These are phyloP conservation scores for Claviceps digitariae DNA, from an alignment of 2,329 filamentous ascomycete species.

Conservation along the genomic window DNA sequence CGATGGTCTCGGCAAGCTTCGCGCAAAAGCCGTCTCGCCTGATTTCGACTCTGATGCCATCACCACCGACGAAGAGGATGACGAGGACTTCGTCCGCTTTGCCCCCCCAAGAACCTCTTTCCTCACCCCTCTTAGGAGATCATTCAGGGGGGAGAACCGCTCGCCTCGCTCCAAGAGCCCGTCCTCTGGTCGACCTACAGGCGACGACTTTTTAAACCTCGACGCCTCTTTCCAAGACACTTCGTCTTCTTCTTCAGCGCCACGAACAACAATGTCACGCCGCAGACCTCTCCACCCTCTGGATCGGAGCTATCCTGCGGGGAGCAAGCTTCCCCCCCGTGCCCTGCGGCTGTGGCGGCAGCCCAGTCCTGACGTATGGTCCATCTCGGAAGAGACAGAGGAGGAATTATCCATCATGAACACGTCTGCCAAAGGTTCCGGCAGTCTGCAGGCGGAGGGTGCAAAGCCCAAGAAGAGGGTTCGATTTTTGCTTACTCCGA, in stretches of 20 bases:
- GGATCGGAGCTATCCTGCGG: constrained; percentile 1
- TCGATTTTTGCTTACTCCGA: constrained; percentile 36
- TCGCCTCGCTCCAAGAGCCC: constrained; percentile 19
- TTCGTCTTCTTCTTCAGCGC: neutral
- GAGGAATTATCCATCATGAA: constrained; percentile 34
- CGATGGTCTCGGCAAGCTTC: constrained; percentile 33
- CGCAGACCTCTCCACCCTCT: constrained; percentile 4
- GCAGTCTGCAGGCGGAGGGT: neutral
- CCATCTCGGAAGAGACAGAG: constrained; percentile 45
- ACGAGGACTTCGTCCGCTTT: constrained; percentile 38
- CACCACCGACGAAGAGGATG: constrained; percentile 31
- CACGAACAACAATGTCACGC: neutral
- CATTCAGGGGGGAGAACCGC: constrained; percentile 27
- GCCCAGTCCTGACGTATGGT: constrained; percentile 46
- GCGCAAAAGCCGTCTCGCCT: constrained; percentile 20
- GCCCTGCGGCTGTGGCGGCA: constrained; percentile 37
- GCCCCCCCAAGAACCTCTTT: constrained; percentile 22
- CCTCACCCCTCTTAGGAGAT: constrained; percentile 17
- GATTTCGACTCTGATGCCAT: constrained; percentile 28
- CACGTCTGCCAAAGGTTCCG: constrained; percentile 13
- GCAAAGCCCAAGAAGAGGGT: constrained; percentile 42
- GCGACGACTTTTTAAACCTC: constrained; percentile 15
- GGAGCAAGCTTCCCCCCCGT: constrained; percentile 17
- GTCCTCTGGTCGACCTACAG: constrained; percentile 17
- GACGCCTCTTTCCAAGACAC: constrained; percentile 6